Base-by-base conservation (phyloP, 306 rosid species). In the Lathyrus oleraceus region DNA sequence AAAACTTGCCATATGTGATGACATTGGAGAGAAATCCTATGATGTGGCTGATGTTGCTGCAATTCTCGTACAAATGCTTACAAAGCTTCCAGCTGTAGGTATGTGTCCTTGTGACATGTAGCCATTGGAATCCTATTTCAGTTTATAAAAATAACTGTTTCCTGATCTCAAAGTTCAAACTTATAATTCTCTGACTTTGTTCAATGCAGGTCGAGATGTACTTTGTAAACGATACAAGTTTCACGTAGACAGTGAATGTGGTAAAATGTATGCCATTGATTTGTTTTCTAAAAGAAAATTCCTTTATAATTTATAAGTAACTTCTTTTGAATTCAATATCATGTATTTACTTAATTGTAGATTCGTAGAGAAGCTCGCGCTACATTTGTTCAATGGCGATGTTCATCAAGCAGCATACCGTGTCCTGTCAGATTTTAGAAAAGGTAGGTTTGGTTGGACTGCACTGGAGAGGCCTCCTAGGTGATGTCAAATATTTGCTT, bases 1-100 rank as follows among this genome's bases (percentile, higher is more conserved):
- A 78, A 90, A 94, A 88, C 97, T 94, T 2, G 97, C 98, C 38
- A 90, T 94, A 64, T 94, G 98, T 75, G 98, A 94, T 52, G 98
- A 94, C 76, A 94, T 94, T 74, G 97, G 98, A 56, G 98, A 94
- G 87, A 83, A 87, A 79, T 78, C 98, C 75, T 90, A 94, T 67
- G 85, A 86, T 66, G 85, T 79, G 65, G 71, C 81, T 70, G 98
- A 93, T 88, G 87, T 88, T 74, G 97, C 96, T 54, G 89, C 90
- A 66, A 71, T 94, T 82, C 92, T 94, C 70, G 97, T 94, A 49
- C 97, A 87, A 94, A 88, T 94, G 85, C 86, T 90, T 25, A 67
- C 87, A 28, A 94, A 73, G 85, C 81, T 90, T 79, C 97, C 97
- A 14, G 27, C 85, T 17, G 87, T 90, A 70, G 97, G 97, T 90